A percentile compares a stretch with the other conserved stretches of the same genome.
Evolutionary conservation across 2,329 filamentous ascomycete genomes (phyloP).

Genomic region (Fusarium sp.): DNA sequence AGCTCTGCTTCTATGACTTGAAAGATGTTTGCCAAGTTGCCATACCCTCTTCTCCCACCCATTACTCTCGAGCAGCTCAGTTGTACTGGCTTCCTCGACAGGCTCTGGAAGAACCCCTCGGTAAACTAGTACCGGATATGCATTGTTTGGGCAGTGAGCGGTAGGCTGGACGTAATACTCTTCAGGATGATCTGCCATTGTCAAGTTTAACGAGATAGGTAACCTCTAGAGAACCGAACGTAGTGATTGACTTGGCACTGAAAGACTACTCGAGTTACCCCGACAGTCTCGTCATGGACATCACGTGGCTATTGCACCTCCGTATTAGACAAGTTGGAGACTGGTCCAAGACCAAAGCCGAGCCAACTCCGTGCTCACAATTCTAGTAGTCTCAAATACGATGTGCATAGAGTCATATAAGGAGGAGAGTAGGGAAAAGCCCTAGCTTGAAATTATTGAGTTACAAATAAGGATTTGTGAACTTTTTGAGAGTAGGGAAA

Average conservation of each 20-base stretch:
- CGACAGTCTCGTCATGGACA: neutral
- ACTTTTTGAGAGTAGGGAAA: neutral
- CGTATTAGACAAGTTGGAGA: neutral
- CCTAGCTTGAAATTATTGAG: neutral
- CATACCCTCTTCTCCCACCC: constrained; percentile 11
- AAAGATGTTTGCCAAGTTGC: neutral
- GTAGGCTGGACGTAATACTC: constrained; percentile 3
- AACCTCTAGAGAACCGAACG: neutral
- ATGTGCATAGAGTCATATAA: too few relatives aligned
- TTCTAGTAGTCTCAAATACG: too few relatives aligned
- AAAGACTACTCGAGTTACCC: neutral
- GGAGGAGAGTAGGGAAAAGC: too few relatives aligned
- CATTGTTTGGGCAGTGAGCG: constrained; percentile 10
- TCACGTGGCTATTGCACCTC: neutral
- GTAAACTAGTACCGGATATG: constrained; percentile 12
- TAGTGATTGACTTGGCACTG: neutral
- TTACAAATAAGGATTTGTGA: neutral
- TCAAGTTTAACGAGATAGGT: neutral
- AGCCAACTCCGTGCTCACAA: neutral
- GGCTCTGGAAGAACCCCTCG: constrained; percentile 17
- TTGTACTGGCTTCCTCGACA: neutral
- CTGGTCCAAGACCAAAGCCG: neutral
- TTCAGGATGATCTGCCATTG: constrained; percentile 6
- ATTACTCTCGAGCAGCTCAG: constrained; percentile 4
- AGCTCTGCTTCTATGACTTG: neutral